Conservation (phyloP, 495 filamentous ascomycete species). For the Penicillium chermesinum region DNA sequence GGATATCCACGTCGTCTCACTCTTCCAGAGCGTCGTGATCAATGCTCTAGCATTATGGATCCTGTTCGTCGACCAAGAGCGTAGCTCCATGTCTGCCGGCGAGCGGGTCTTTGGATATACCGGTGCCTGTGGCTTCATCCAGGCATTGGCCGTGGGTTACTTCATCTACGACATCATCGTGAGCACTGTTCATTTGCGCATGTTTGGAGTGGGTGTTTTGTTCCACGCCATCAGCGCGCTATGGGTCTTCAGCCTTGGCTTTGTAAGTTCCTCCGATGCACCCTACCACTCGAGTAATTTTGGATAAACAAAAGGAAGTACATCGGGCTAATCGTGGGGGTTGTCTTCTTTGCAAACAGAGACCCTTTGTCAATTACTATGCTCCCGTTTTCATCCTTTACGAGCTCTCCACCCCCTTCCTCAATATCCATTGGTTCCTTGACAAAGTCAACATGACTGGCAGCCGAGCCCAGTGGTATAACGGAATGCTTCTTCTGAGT, state of each 20-base stretch:
- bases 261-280: slow-evolving; percentile 57
- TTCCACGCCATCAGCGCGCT: slow-evolving; percentile 85
- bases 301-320: too few species aligned
- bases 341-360: slow-evolving; percentile 45
- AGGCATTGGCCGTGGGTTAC: slow-evolving; percentile 85
- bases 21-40: slow-evolving; percentile 83
- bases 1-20: slow-evolving; percentile 92
- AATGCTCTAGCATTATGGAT: slow-evolving; percentile 74
- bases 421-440: slow-evolving; percentile 99
- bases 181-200: slow-evolving; percentile 60
- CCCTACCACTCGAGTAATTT: background rate
- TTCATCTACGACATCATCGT: slow-evolving; percentile 90
- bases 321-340: too few species aligned
- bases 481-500: slow-evolving; percentile 59
- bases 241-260: slow-evolving; percentile 83
- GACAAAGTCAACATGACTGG: slow-evolving; percentile 97
- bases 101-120: slow-evolving; percentile 91
- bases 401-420: slow-evolving; percentile 90
- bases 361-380: slow-evolving; percentile 93
- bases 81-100: slow-evolving; percentile 61
- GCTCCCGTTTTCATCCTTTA: slow-evolving; percentile 90
- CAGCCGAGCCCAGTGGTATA: slow-evolving; percentile 73
- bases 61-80: slow-evolving; percentile 73
- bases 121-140: slow-evolving; percentile 72
- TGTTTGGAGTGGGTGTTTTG: slow-evolving; percentile 86